Conservation (phyloP, 805 yeast genomes). For the Wickerhamomyces bovis region DNA sequence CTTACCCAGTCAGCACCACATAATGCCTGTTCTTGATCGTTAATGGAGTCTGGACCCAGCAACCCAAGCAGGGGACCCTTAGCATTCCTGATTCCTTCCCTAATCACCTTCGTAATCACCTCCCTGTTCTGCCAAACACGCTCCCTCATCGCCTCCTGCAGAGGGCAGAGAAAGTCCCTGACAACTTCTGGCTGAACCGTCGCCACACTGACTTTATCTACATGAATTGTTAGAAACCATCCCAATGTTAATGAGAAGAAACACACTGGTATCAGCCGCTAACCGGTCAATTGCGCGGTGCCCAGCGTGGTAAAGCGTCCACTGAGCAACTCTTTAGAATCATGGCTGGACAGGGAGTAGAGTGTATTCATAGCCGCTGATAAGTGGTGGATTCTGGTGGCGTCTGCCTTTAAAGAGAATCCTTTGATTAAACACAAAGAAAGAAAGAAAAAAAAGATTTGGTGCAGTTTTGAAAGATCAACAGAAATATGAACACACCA, state of each 20-base stretch:
- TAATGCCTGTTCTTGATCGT: not conserved
- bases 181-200: slow-evolving; percentile 2
- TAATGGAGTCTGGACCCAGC: not conserved
- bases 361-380: not conserved
- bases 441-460: not conserved
- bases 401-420: too few relatives aligned
- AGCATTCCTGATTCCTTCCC: not conserved
- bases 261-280: not conserved
- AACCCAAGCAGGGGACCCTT: not conserved
- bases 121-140: not conserved
- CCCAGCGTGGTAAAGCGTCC: not conserved
- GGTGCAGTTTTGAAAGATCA: not conserved
- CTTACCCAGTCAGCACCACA: not conserved
- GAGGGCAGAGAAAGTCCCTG: slow-evolving; percentile 5
- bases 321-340: not conserved
- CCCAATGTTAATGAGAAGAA: too few relatives aligned
- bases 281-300: not conserved
- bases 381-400: not conserved
- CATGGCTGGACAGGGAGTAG: not conserved
- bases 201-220: slow-evolving; percentile 1
- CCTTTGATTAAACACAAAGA: too few relatives aligned
- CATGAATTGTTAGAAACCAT: not conserved
- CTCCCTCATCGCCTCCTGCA: not conserved
- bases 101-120: not conserved
- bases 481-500: slow-evolving; percentile 16